Base-by-base conservation (phyloP, 179 eudicot species). In the Nepenthes alata region DNA sequence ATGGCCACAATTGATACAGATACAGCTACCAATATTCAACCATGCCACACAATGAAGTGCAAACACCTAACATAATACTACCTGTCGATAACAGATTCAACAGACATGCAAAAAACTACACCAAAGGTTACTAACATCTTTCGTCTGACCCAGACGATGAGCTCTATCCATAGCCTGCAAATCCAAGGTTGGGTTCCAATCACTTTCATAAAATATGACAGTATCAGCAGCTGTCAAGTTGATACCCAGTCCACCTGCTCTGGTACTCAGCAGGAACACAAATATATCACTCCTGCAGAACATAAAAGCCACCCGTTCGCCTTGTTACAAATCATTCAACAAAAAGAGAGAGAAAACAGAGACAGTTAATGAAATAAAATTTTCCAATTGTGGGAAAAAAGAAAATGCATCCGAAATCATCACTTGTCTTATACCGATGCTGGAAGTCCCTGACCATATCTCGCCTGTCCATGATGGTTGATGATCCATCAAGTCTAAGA, bases 111-210 rank as follows among this genome's bases (percentile, higher is more conserved):
- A 52, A 7, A 12, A 59, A 47, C 61, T 12, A 65, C 53, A 49
- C 11, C 54, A 58, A 39, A 69, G 61, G 58, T 68, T 12, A 81
- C 96, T 82, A 53, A 88, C 97, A 79, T 89, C 96, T 70, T 93
- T 93, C 51, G 98, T 93, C 81, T 93, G 98, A 65, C 98, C 96
- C 75, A 93, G 76, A 53, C 98, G 95, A 76, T 93, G 98, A 60
- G 98, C 98, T 73, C 98, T 81, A 66, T 91, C 98, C 98, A 91
- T 91, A 37, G 98, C 98, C 65, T 91, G 98, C 73, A 91, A 78
- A 81, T 91, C 98, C 78, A 91, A 70, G 13, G 98, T 91, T 53
- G 98, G 96, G 74, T 91, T 91, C 98, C 98, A 93, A 70, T 93
- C 98, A 75, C 96, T 93, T 82, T 93, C 98, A 59, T 93, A 93